Conservation (phyloP, 2,329 filamentous ascomycete species). For the Parascedosporium putredinis region DNA sequence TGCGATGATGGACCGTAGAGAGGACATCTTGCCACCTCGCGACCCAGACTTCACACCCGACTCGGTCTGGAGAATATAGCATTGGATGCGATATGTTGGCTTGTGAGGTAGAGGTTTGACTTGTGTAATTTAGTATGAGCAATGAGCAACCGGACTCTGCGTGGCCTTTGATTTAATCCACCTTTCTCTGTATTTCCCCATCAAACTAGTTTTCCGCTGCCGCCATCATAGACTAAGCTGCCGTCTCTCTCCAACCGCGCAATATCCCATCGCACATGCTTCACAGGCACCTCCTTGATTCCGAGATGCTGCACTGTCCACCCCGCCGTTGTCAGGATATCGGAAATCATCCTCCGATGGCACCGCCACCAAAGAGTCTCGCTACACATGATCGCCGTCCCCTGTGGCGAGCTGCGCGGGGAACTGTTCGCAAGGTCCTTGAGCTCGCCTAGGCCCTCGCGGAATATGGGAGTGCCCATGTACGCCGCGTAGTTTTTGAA, state of each 20-base stretch:
- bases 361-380: constrained; percentile 1
- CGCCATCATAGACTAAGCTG: neutral
- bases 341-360: neutral
- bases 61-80: too few relatives aligned
- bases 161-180: neutral
- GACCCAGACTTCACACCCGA: too few relatives aligned
- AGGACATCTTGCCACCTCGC: too few relatives aligned
- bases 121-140: too few relatives aligned
- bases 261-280: neutral
- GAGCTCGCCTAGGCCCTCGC: neutral
- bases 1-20: too few relatives aligned
- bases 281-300: neutral
- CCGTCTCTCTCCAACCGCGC: neutral
- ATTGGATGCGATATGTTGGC: too few relatives aligned
- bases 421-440: neutral
- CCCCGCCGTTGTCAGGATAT: neutral
- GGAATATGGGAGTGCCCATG: neutral
- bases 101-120: too few relatives aligned
- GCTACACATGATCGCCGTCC: constrained; percentile 1
- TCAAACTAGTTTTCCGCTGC: too few relatives aligned
- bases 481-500: neutral
- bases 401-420: neutral
- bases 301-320: neutral
- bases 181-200: neutral
- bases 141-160: too few relatives aligned